Evolutionary conservation across 2,329 filamentous ascomycete genomes (phyloP).

Genomic region (Monilinia vaccinii-corymbosi): DNA sequence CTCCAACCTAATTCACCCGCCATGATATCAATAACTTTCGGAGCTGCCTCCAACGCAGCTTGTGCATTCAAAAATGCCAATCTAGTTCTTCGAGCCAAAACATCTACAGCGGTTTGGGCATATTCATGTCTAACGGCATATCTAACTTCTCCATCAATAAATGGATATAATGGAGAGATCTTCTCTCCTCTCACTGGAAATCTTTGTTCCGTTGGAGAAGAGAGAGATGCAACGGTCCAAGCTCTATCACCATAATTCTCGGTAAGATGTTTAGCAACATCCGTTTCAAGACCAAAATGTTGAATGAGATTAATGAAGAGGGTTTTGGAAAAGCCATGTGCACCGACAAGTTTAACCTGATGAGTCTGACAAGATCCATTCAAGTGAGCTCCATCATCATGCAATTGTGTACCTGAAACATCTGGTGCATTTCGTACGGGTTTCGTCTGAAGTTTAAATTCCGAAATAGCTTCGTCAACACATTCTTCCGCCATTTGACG

Average conservation of each 20-base stretch:
- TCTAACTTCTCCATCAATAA: constrained; percentile 83
- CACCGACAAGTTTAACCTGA: constrained; percentile 69
- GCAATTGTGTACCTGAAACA: constrained; percentile 58
- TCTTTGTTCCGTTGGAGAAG: constrained; percentile 63
- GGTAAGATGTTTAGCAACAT: constrained; percentile 81
- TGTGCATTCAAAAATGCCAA: constrained; percentile 88
- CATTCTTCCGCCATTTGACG: constrained; percentile 88
- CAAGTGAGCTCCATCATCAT: constrained; percentile 61
- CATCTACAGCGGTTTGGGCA: constrained; percentile 82
- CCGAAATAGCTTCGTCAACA: constrained; percentile 67
- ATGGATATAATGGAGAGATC: constrained; percentile 74
- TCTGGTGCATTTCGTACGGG: constrained; percentile 52
- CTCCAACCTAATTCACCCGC: constrained; percentile 74
- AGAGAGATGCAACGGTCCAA: constrained; percentile 81
- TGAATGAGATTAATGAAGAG: constrained; percentile 94
- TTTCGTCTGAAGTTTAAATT: constrained; percentile 53
- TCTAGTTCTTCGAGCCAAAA: constrained; percentile 74
- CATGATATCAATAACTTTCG: constrained; percentile 84
- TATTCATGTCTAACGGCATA: constrained; percentile 87
- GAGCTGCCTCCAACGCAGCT: constrained; percentile 77
- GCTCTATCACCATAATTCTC: constrained; percentile 86
- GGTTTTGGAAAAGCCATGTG: constrained; percentile 80
- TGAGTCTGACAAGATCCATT: constrained; percentile 77
- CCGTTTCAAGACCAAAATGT: constrained; percentile 84
- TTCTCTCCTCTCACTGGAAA: constrained; percentile 79